These are phyloP conservation scores for Penicillium fuscoglaucum DNA, from an alignment of 2,329 filamentous ascomycete genomes.

Conservation along the genomic window DNA sequence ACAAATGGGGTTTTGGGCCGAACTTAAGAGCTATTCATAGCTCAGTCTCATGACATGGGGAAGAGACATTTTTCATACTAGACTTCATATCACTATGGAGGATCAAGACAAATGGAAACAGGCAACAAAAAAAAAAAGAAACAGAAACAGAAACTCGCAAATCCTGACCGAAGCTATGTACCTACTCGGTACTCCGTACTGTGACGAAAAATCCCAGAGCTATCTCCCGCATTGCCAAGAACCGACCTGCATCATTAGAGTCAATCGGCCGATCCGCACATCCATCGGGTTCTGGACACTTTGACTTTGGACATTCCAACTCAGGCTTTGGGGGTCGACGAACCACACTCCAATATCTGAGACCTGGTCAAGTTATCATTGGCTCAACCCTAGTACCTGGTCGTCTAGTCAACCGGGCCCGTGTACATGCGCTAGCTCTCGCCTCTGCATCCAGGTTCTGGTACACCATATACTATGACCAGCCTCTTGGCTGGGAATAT, in stretches of 20 bases:
- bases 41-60: constrained; percentile 2
- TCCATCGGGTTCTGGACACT: constrained; percentile 11
- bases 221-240: constrained; percentile 18
- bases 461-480: constrained; percentile 9
- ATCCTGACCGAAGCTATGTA: background rate
- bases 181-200: background rate
- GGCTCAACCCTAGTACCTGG: constrained; percentile 8
- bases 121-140: background rate
- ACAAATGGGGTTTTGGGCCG: background rate
- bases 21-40: background rate
- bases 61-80: background rate
- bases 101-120: background rate
- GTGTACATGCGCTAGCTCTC: constrained; percentile 13
- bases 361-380: constrained; percentile 10
- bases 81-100: background rate
- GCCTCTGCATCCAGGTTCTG: constrained; percentile 13
- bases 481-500: constrained; percentile 9
- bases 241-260: constrained; percentile 12
- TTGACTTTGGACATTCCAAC: constrained; percentile 14
- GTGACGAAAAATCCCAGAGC: constrained; percentile 7
- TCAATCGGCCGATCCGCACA: constrained; percentile 14
- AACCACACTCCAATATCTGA: constrained; percentile 11
- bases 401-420: constrained; percentile 20
- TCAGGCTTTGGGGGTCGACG: background rate
- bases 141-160: background rate